Evolutionary conservation across 140 eudicot species (phyloP), one percentile per base, ranked within the genome.

Genomic region (Cichorium intybus): DNA sequence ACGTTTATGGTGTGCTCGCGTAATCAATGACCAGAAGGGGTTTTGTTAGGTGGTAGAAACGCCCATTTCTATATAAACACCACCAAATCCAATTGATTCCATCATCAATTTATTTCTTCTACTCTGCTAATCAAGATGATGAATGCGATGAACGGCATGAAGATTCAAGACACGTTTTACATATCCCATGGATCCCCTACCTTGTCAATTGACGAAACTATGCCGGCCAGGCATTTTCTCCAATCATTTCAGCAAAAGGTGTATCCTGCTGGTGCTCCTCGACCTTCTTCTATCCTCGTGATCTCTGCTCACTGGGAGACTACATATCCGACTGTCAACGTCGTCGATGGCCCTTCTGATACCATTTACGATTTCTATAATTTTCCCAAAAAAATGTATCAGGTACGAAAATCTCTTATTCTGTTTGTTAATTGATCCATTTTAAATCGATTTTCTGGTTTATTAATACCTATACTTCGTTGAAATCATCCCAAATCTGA

Each of bases 221-320:
- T 85, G 69, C 87, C 87, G 31, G 94, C 96, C 24, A 63, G 94
- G 6, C 80, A 64, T 69, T 88, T 85, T 78, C 56, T 90, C 31
- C 66, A 84, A 51, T 72, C 87, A 0, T 90, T 87, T 56, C 80
- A 59, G 35, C 66, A 80, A 33, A 80, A 77, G 6, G 80, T 77
- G 0, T 66, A 77, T 6, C 63, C 63, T 24, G 10, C 1, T 0
- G 48, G 21, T 6, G 50, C 80, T 7, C 74, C 63, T 45, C 82
- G 70, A 37, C 97, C 97, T 4, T 72, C 78, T 15, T 75, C 95
- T 0, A 82, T 86, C 59, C 81, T 86, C 12, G 22, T 90, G 0
- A 72, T 90, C 15, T 90, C 93, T 15, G 97, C 82, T n/a, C 95
- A 90, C 54, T 86, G 95, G 95, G 97, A 90, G 47, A 86, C 95